Base-by-base conservation (phyloP, 495 filamentous ascomycete genomes). In the Rostrohypoxylon terebratum region DNA sequence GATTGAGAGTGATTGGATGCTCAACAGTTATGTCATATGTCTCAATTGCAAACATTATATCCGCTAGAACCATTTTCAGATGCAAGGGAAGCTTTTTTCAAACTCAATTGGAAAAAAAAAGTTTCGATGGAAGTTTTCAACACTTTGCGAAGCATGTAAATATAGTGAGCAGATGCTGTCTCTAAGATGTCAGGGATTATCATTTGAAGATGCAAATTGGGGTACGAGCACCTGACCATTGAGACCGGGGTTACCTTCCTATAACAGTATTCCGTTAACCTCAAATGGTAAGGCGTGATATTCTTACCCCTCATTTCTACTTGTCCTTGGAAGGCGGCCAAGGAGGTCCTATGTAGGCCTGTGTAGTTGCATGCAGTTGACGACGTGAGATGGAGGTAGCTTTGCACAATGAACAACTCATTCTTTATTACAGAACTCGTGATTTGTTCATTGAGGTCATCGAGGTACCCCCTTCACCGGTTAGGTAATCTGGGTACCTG, bases 301-400 rank as follows among this genome's bases (percentile, higher is more conserved):
- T 66, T n/a, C 63, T 69, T 69, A 74, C 71, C 71, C 71, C 71
- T 74, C 71, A 66, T 74, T 74, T 68, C 18, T 59, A 67, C 59
- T 74, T 63, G 71, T 66, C 44, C 21, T 31, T 63, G 59, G 59
- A 58, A 68, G 51, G 48, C 42, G 38, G 47, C 66, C 66, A 65
- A 69, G 57, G 66, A 51, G 31, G 55, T 67, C 47, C n/a, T 54
- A 44, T 68, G 65, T 58, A 62, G 55, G 60, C 47, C n/a, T 54
- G 53, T 68, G 65, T 58, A 62, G 21, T 55, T 40, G 57, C 48
- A 68, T 68, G 65, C 55, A 70, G 66, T 63, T 59, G 48, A 73
- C 61, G 25, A 42, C 38, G 48, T 65, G 59, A 60, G 65, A 61
- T 65, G 59, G 44, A 57, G 55, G 57, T 9, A 69, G 57, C 63